Evolutionary conservation across 805 yeast genomes (phyloP).

Genomic region (Candida morakotiae): DNA sequence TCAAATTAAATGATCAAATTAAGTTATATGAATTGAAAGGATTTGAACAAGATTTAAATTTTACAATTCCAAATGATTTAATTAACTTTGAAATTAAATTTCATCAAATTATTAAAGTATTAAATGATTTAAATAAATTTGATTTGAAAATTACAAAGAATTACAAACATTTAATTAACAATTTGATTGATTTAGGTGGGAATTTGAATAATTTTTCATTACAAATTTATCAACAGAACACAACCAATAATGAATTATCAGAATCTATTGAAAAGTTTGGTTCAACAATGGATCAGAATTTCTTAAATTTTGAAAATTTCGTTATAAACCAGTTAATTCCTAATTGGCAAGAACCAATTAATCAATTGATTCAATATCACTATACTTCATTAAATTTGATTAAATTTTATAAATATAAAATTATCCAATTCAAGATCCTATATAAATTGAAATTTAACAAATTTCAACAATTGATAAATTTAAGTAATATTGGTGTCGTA

Average conservation of each 20-base stretch:
- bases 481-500: constrained; percentile 13
- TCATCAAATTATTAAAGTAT: constrained; percentile 27
- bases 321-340: constrained; percentile 32
- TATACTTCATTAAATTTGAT: constrained; percentile 41
- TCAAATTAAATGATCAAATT: constrained; percentile 29
- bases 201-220: constrained; percentile 53
- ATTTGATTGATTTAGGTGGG: constrained; percentile 51
- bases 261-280: constrained; percentile 48
- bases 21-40: constrained; percentile 19
- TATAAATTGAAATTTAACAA: constrained; percentile 37
- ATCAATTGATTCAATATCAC: constrained; percentile 44
- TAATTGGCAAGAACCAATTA: constrained; percentile 48
- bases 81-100: constrained; percentile 31
- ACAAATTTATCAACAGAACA: constrained; percentile 26
- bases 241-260: constrained; percentile 22
- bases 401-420: constrained; percentile 48
- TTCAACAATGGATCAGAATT: constrained; percentile 47
- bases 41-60: constrained; percentile 11
- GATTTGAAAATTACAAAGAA: constrained; percentile 36
- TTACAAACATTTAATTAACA: constrained; percentile 33
- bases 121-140: constrained; percentile 32
- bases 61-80: constrained; percentile 26
- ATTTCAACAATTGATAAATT: constrained; percentile 31
- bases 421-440: constrained; percentile 43
- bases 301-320: constrained; percentile 46